A percentile compares a stretch with the other conserved stretches of the same genome.
phyloP scores from a whole-genome alignment of 148 eudicot genomes.

The Cornus kousa region DNA sequence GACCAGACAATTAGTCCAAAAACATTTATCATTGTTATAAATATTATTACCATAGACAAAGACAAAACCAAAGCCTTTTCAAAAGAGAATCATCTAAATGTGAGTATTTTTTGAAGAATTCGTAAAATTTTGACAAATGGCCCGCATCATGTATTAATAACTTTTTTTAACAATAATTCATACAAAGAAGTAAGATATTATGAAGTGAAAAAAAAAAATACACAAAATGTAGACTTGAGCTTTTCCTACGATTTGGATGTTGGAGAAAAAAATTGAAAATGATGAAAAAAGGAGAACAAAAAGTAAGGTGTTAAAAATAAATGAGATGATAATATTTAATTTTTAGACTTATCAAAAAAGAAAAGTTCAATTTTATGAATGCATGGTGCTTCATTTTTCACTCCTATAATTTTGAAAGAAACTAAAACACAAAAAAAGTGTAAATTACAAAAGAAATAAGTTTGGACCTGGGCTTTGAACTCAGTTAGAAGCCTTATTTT shows the following conservation, averaged over 20 bases:
- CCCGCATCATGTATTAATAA: background rate
- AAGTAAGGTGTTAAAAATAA: background rate
- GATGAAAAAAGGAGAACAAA: no score
- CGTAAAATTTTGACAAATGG: background rate
- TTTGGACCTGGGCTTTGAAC: conserved; percentile 66
- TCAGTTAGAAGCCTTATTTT: conserved; percentile 70
- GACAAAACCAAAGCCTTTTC: background rate
- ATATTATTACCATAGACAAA: background rate
- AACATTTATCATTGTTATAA: no score
- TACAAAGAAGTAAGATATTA: background rate
- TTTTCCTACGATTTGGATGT: background rate
- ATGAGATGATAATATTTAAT: no score
- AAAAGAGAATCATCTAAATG: no score
- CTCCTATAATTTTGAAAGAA: conserved; percentile 1
- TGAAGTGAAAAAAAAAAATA: no score
- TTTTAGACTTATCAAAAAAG: no score
- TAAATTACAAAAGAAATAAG: conserved; percentile 3
- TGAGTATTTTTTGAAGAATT: background rate
- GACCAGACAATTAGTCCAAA: no score
- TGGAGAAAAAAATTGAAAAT: background rate
- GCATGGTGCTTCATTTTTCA: background rate
- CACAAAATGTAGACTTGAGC: no score
- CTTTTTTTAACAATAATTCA: no score
- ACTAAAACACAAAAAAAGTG: conserved; percentile 1
- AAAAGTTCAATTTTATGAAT: background rate